Evolutionary conservation across 169 alveolate species (phyloP), one percentile per base, ranked within the genome.

Genomic region (Eimeria praecox): DNA sequence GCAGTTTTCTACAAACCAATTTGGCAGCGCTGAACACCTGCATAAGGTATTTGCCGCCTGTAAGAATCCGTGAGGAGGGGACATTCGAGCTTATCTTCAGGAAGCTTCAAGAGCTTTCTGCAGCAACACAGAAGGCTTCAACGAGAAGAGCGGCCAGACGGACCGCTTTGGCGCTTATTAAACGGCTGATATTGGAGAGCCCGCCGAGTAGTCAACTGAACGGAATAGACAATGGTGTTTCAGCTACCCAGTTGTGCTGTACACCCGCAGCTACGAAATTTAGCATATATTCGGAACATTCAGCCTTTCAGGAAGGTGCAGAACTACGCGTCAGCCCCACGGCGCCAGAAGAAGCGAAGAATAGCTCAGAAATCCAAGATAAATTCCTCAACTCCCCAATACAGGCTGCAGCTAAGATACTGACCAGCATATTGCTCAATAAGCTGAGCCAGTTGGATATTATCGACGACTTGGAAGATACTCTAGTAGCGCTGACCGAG

Each of bases 331-430:
- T 33, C 33, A 20, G 22, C 18, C 54, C n/a, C 44, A 46, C 22
- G n/a, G 89, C 4, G 20, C 66, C 44, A 46, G 89, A 44, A 27
- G n/a, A 44, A 24, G 24, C 3, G 69, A n/a, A 9, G 35, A 33
- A 40, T 0, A 46, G 18, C 30, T 10, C 88, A 27, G 88, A 27
- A 6, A 10, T 12, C 52, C 59, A n/a, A 12, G 8, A 40, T 46
- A 18, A 83, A 83, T 40, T 54, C 40, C 54, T 5, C 33, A 62
- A 59, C 12, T 59, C 62, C 82, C 83, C 93, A 38, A 24, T 27
- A 35, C 56, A 56, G 52, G 93, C 93, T 9, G 93, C 93, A 33
- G 93, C 93, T 14, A 59, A 56, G 92, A 54, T 85, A 10, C 77
- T 85, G 77, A n/a, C 92, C 10, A 22, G 35, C 46, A 54, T 85